Evolutionary conservation across 2,329 filamentous ascomycete species (phyloP).

Genomic region (Pseudogymnoascus sp.): DNA sequence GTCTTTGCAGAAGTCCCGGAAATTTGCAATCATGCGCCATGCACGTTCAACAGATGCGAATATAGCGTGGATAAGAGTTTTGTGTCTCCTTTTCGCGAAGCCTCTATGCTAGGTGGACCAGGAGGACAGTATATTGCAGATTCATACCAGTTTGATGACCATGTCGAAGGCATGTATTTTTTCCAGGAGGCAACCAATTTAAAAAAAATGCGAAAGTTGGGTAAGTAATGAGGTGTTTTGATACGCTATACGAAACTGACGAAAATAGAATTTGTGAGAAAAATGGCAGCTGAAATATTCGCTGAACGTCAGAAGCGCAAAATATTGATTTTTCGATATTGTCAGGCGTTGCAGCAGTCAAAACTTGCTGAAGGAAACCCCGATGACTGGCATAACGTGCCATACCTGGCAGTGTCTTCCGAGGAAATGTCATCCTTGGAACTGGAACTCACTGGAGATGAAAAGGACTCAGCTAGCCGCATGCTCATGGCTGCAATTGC

Average conservation of each 20-base stretch:
- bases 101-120: background rate
- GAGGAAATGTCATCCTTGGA: background rate
- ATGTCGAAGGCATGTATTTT: background rate
- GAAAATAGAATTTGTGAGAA: background rate
- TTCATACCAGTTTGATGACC: background rate
- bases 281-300: background rate
- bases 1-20: background rate
- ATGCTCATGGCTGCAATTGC: background rate
- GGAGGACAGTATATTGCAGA: background rate
- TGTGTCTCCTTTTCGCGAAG: background rate
- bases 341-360: background rate
- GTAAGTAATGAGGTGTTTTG: background rate
- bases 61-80: background rate
- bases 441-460: background rate
- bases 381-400: background rate
- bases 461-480: background rate
- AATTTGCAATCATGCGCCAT: background rate
- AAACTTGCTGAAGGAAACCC: background rate
- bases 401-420: background rate
- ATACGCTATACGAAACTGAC: background rate
- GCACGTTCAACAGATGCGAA: background rate
- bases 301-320: background rate
- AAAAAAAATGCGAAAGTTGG: background rate
- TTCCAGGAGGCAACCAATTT: background rate
- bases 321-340: background rate